A percentile compares a stretch with the other conserved stretches of the same genome.
Conservation (phyloP, 495 filamentous ascomycete genomes). For the Penicillium daleae region DNA sequence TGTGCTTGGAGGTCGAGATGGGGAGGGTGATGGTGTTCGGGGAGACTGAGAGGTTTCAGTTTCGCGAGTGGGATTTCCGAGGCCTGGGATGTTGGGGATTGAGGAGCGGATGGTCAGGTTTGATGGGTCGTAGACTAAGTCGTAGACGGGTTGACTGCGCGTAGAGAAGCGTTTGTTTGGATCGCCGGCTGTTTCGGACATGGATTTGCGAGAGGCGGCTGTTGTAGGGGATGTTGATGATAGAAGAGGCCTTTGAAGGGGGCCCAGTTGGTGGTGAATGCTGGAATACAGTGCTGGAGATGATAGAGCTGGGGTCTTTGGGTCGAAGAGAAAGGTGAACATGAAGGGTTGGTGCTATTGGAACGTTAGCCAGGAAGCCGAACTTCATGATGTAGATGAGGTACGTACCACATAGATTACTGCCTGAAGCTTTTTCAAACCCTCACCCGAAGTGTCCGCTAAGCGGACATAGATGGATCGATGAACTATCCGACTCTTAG, state of each 20-base stretch:
- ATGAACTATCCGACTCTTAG: conserved; percentile 49
- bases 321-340: conserved; percentile 85
- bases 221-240: conserved; percentile 63
- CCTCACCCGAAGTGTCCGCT: conserved; percentile 19
- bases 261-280: conserved; percentile 79
- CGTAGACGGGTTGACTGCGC: conserved; percentile 64
- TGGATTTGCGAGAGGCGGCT: conserved; percentile 52
- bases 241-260: conserved; percentile 72
- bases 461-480: conserved; percentile 55
- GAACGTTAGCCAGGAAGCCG: neutral
- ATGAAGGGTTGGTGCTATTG: conserved; percentile 78
- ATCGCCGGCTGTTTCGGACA: conserved; percentile 30
- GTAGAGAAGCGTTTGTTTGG: conserved; percentile 32
- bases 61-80: conserved; percentile 29
- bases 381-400: neutral
- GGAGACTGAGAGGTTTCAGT: conserved; percentile 23
- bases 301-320: conserved; percentile 65
- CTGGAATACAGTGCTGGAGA: conserved; percentile 75
- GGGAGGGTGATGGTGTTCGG: conserved; percentile 69
- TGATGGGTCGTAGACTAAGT: conserved; percentile 83
- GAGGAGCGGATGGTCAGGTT: conserved; percentile 78
- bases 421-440: conserved; percentile 61
- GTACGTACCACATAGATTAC: conserved; percentile 67
- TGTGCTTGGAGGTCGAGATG: conserved; percentile 55
- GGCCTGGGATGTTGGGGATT: conserved; percentile 87